phyloP scores from a whole-genome alignment of 129 eudicot genomes.

The Escallonia herrerae region DNA sequence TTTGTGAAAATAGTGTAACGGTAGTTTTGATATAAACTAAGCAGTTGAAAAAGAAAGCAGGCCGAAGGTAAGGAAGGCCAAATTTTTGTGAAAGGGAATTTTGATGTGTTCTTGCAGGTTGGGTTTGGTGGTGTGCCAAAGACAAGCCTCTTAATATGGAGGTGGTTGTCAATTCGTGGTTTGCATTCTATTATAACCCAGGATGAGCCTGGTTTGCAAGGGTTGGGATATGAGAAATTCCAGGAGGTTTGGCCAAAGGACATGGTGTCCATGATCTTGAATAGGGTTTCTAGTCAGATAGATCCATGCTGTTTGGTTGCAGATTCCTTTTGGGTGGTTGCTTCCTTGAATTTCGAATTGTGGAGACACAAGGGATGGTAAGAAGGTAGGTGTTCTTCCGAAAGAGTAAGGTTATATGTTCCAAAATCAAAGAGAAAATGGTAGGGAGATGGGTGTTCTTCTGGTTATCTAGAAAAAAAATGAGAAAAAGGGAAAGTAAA shows the following conservation, averaged over 20 bases:
- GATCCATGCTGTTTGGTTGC: conserved; percentile 21
- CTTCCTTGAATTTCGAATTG: not conserved
- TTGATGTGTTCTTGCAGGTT: conserved; percentile 23
- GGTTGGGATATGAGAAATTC: conserved; percentile 33
- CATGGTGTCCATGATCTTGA: conserved; percentile 32
- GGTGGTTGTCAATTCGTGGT: conserved; percentile 16
- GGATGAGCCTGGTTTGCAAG: conserved; percentile 28
- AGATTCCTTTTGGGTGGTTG: conserved; percentile 1
- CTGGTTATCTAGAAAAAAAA: no score
- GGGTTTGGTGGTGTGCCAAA: conserved; percentile 42
- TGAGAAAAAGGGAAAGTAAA: no score
- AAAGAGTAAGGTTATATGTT: no score
- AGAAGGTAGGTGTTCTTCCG: no score
- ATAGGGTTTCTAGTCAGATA: conserved; percentile 24
- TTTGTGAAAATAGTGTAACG: no score
- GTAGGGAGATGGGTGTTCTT: no score
- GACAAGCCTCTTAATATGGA: conserved; percentile 43
- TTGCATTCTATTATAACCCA: conserved; percentile 42
- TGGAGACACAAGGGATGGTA: not conserved
- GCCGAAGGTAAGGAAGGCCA: no score
- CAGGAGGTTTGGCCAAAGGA: conserved; percentile 29
- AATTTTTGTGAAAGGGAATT: conserved; percentile 36
- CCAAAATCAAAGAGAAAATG: no score
- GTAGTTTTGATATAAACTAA: no score
- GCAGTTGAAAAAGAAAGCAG: no score